Evolutionary conservation across 2,329 filamentous ascomycete species (phyloP).

Genomic region (Ascomycota sp.): DNA sequence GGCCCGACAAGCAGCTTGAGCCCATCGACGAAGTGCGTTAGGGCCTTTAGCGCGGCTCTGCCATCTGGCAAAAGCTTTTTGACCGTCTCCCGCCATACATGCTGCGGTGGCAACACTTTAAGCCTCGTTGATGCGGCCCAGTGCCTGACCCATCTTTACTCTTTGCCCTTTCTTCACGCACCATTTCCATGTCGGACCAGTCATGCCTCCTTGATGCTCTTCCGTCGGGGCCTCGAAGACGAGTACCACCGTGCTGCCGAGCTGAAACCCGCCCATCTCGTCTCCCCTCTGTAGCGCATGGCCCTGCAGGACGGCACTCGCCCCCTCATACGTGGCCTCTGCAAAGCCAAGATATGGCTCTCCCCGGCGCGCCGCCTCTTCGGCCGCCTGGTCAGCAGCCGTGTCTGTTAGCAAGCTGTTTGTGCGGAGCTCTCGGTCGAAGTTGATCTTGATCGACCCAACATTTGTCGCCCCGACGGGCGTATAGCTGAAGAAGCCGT

Average conservation of each 20-base stretch:
- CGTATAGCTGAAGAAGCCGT: slow-evolving; percentile 91
- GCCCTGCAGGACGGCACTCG: slow-evolving; percentile 57
- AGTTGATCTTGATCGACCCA: slow-evolving; percentile 89
- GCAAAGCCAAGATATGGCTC: slow-evolving; percentile 77
- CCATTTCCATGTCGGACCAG: slow-evolving; percentile 61
- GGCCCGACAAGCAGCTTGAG: slow-evolving; percentile 40
- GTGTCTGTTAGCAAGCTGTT: slow-evolving; percentile 87
- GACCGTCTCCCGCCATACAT: background rate
- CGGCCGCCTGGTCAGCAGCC: slow-evolving; percentile 65
- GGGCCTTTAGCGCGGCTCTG: slow-evolving; percentile 27
- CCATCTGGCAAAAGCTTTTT: background rate
- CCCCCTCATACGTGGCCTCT: slow-evolving; percentile 68
- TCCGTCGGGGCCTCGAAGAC: slow-evolving; percentile 80
- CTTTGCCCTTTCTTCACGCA: slow-evolving; percentile 66
- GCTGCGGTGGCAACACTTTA: slow-evolving; percentile 3
- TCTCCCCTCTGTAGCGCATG: slow-evolving; percentile 70
- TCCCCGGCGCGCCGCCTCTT: slow-evolving; percentile 49
- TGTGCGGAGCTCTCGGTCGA: slow-evolving; percentile 79
- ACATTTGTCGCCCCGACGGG: slow-evolving; percentile 95
- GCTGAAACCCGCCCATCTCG: slow-evolving; percentile 94
- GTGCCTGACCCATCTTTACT: slow-evolving; percentile 68
- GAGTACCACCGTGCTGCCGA: slow-evolving; percentile 83
- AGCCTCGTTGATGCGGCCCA: slow-evolving; percentile 49
- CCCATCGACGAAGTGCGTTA: slow-evolving; percentile 46
- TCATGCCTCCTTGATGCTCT: slow-evolving; percentile 25